Base-by-base conservation (phyloP, 2,329 filamentous ascomycete species). In the Celoporthe dispersa region DNA sequence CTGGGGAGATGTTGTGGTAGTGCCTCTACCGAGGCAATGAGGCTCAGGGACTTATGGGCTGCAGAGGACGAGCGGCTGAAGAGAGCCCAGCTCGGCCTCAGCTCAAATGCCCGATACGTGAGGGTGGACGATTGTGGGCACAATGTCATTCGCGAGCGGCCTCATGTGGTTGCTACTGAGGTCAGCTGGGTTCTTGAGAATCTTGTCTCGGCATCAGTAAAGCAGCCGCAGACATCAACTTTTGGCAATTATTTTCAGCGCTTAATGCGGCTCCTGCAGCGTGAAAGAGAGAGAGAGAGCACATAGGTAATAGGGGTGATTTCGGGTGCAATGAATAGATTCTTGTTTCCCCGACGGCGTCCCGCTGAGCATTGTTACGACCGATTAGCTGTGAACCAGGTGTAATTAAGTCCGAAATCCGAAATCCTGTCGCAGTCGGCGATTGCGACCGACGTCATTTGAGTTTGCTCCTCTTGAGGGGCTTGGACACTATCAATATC, bases 31-130 rank as follows among this genome's bases (percentile, higher is more conserved):
- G 53, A 57, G 11, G 53, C 37, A 9, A 4, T 28, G 65, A 44
- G 44, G 22, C 25, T 67, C 35, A 39, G 16, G 37, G 19, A 22
- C 6, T 7, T 22, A 39, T 67, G 65, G 65, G 53, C 53, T 0
- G 37, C 31, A 12, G 55, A 67, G 55, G 65, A 67, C 53, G 65
- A 67, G 65, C 53, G 55, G 65, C 33, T 67, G 37, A 67, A 67
- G 55, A 67, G 33, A 33, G 65, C 65, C 4, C 65, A 67, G 65
- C 37, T 60, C 12, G 53, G 44, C 25, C 39, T 67, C n/a, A 67
- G 65, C 55, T 60, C 53, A 14, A 60, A 61, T 11, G 53, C 53
- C 33, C 53, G 55, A 8, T 67, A 67, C n/a, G 37, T 61, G 16
- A 25, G 55, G 28, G 55, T 67, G 12, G 37, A 35, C 8, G 19